These are phyloP conservation scores for Neofusicoccum cordaticola DNA, from an alignment of 2,329 filamentous ascomycete genomes.

Conservation along the genomic window DNA sequence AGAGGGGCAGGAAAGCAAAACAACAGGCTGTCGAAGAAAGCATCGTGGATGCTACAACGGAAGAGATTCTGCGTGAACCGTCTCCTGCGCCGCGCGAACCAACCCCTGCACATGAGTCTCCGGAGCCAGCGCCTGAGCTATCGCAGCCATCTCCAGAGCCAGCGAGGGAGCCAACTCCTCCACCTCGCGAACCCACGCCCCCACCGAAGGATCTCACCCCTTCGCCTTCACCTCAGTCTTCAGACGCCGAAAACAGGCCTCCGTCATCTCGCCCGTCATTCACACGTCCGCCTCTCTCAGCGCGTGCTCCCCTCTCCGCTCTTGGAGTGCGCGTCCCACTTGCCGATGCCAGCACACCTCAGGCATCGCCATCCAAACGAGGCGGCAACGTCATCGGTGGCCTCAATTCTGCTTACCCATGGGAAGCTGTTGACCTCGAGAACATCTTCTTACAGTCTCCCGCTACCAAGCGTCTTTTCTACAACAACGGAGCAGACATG, in stretches of 20 bases:
- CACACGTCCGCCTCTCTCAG: slow-evolving; percentile 23
- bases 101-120: background rate
- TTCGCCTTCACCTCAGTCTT: slow-evolving; percentile 70
- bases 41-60: background rate
- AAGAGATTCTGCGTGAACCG: background rate
- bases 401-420: slow-evolving; percentile 56
- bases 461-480: slow-evolving; percentile 29
- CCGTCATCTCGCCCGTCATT: slow-evolving; percentile 62
- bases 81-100: background rate
- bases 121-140: background rate
- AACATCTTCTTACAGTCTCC: slow-evolving; percentile 55
- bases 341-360: slow-evolving; percentile 41
- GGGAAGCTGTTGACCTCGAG: slow-evolving; percentile 76
- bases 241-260: slow-evolving; percentile 76
- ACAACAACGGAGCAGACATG: background rate
- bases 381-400: slow-evolving; percentile 43
- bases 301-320: slow-evolving; percentile 5
- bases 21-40: slow-evolving; percentile 20
- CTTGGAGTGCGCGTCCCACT: slow-evolving; percentile 28
- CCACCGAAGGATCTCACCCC: slow-evolving; percentile 42
- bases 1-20: slow-evolving; percentile 21
- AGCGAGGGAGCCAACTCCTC: background rate
- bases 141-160: background rate
- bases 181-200: background rate
- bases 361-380: slow-evolving; percentile 42